Conservation (phyloP, 306 rosid genomes). For the Alnus rubra region DNA sequence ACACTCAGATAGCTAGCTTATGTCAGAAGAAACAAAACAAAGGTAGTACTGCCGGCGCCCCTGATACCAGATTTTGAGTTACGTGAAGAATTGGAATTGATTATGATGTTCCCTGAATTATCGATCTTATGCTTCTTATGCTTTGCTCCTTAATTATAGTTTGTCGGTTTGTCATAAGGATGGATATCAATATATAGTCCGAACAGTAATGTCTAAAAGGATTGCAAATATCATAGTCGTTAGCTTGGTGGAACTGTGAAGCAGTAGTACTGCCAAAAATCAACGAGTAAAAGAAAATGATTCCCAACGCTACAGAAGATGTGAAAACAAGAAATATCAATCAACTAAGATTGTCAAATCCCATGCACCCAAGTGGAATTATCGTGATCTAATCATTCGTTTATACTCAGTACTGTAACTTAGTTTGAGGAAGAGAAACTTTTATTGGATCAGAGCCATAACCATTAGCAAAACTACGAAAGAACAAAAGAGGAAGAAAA, state of each 20-base stretch:
- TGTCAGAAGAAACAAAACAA: not conserved
- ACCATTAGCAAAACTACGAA: slow-evolving; percentile 31
- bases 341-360: slow-evolving; percentile 2
- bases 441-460: slow-evolving; percentile 23
- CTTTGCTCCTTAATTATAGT: not conserved
- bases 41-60: too few relatives aligned
- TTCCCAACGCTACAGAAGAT: slow-evolving; percentile 1
- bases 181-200: too few relatives aligned
- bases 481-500: slow-evolving; percentile 8
- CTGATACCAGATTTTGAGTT: not conserved
- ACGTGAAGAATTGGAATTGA: slow-evolving; percentile 1
- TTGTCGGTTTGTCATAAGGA: not conserved
- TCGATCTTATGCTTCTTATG: not conserved
- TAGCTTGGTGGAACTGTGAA: not conserved
- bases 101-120: not conserved
- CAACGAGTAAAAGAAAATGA: not conserved
- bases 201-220: not conserved
- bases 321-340: slow-evolving; percentile 7
- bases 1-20: not conserved
- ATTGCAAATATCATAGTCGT: not conserved
- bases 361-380: not conserved
- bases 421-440: slow-evolving; percentile 21
- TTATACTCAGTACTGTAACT: not conserved
- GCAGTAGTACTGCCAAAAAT: too few relatives aligned
- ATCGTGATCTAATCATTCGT: slow-evolving; percentile 7